Evolutionary conservation across 176 grass and related monocot genomes (phyloP).

Genomic region (Zoysia pacifica): DNA sequence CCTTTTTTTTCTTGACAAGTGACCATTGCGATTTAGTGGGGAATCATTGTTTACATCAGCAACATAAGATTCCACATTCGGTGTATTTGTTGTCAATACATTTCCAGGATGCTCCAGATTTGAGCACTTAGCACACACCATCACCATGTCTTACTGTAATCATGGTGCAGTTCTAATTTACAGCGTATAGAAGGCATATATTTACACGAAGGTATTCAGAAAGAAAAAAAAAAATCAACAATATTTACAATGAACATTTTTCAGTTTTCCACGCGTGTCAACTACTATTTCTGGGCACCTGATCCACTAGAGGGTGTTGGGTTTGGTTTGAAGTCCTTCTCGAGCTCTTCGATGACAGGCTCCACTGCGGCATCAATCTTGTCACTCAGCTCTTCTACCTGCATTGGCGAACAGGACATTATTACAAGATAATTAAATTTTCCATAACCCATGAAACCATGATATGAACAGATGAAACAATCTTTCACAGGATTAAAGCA

Average conservation of each 20-base stretch:
- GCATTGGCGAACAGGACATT: neutral
- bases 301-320: constrained; percentile 1
- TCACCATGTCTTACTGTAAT: constrained; percentile 21
- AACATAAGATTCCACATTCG: too few relatives aligned
- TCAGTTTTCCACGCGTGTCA: neutral
- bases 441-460: neutral
- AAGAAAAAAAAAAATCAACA: constrained; percentile 4
- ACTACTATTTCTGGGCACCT: constrained; percentile 37
- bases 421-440: neutral
- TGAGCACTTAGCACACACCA: constrained; percentile 8
- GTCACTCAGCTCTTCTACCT: constrained; percentile 55
- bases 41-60: too few relatives aligned
- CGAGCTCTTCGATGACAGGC: constrained; percentile 53
- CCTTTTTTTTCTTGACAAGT: too few relatives aligned
- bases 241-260: constrained; percentile 39
- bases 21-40: too few relatives aligned
- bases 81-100: too few relatives aligned
- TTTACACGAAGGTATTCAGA: constrained; percentile 23
- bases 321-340: constrained; percentile 51
- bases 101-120: neutral
- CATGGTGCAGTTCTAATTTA: constrained; percentile 9
- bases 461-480: neutral
- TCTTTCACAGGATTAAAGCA: neutral
- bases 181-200: constrained; percentile 9
- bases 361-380: constrained; percentile 45